Percentiles rank a stretch among this genome's conserved stretches.
phyloP scores from a whole-genome alignment of 257 asterid species.

The Jacaranda mimosifolia region DNA sequence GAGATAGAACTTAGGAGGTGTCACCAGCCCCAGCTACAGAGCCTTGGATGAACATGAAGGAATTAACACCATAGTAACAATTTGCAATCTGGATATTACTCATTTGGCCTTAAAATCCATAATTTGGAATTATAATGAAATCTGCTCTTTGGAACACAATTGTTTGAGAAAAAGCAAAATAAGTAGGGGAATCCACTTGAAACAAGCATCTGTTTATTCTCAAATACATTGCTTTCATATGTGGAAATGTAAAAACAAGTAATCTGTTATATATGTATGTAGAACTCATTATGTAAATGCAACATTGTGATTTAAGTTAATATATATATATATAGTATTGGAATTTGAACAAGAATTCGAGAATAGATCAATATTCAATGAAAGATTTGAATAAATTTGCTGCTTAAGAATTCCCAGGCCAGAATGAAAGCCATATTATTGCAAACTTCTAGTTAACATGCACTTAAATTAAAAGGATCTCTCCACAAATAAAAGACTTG shows the following conservation, averaged over 20 bases:
- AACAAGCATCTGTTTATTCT: not conserved
- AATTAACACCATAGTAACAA: conserved; percentile 23
- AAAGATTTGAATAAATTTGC: not conserved
- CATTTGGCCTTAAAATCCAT: conserved; percentile 5
- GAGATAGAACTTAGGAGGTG: conserved; percentile 20
- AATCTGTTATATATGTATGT: not conserved
- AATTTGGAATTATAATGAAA: conserved; percentile 9
- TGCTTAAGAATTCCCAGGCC: not conserved
- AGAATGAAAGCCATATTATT: not conserved
- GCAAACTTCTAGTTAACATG: not conserved
- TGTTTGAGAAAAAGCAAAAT: not conserved
- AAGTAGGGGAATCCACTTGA: conserved; percentile 15
- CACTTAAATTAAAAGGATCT: not conserved
- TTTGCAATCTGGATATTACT: not conserved
- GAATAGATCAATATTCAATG: conserved; percentile 1
- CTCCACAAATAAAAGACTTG: too few relatives aligned
- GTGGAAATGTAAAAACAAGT: conserved; percentile 1
- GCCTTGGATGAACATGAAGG: conserved; percentile 17
- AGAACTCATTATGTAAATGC: not conserved
- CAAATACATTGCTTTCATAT: not conserved
- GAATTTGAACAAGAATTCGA: not conserved
- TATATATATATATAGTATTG: not conserved
- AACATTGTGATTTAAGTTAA: not conserved
- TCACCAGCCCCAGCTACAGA: conserved; percentile 29
- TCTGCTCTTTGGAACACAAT: not conserved